Percentiles rank a stretch among this genome's conserved stretches.
These are phyloP conservation scores for Jacaranda mimosifolia DNA, from an alignment of 257 asterid species.

Conservation along the genomic window DNA sequence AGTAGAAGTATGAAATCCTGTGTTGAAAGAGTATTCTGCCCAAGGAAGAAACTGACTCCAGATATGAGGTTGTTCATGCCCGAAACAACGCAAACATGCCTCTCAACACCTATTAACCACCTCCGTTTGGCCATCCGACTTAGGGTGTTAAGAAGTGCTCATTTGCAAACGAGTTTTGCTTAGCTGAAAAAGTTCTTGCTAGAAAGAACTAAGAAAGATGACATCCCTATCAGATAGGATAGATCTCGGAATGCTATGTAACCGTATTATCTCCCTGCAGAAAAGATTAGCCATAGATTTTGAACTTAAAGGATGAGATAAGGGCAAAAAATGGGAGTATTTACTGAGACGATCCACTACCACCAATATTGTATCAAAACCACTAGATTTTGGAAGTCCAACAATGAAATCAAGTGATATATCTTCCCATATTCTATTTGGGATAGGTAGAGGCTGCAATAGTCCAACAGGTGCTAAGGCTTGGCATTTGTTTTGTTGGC, in stretches of 20 bases:
- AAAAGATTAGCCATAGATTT: neutral
- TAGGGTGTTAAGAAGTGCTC: neutral
- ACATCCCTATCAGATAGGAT: neutral
- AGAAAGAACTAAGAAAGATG: neutral
- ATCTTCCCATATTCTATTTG: slow-evolving; percentile 14
- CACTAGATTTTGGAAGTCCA: slow-evolving; percentile 2
- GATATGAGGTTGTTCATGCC: too few relatives aligned
- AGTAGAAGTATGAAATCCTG: neutral
- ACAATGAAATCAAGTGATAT: slow-evolving; percentile 19
- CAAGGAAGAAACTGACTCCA: too few relatives aligned
- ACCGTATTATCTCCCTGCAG: neutral
- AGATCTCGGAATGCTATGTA: neutral
- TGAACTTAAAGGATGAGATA: neutral
- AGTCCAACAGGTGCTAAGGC: neutral
- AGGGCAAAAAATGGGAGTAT: neutral
- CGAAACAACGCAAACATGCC: too few relatives aligned
- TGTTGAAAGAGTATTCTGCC: too few relatives aligned
- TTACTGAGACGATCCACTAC: neutral
- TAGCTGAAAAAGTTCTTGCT: neutral
- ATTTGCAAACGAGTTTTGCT: neutral
- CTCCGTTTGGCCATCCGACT: neutral
- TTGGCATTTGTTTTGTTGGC: too few relatives aligned
- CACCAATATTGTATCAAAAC: neutral
- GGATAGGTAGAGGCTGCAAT: slow-evolving; percentile 18
- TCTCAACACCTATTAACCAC: neutral